Evolutionary conservation across 148 eudicot genomes (phyloP).

Genomic region (Nyssa sinensis): DNA sequence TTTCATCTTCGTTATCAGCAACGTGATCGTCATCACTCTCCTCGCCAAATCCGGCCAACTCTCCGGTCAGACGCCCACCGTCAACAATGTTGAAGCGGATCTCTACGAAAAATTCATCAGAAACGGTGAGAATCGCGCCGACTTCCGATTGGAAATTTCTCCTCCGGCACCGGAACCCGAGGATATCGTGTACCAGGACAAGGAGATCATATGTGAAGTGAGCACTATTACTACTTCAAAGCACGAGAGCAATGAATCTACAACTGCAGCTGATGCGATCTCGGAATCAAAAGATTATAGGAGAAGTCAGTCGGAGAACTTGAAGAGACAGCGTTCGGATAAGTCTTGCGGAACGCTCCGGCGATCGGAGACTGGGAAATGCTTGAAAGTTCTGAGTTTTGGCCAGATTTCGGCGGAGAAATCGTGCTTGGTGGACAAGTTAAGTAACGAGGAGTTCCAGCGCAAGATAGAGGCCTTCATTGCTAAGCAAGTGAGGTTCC

Average conservation of each 20-base stretch:
- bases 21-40: constrained; percentile 68
- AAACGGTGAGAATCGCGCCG: background rate
- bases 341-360: constrained; percentile 31
- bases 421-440: constrained; percentile 43
- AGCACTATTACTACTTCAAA: background rate
- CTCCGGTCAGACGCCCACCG: constrained; percentile 5
- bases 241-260: background rate
- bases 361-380: constrained; percentile 56
- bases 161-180: constrained; percentile 19
- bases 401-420: constrained; percentile 27
- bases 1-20: constrained; percentile 63
- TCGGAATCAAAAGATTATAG: constrained; percentile 16
- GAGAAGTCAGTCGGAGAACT: constrained; percentile 52
- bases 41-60: constrained; percentile 58
- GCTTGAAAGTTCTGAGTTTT: constrained; percentile 23
- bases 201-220: constrained; percentile 56
- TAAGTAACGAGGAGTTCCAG: constrained; percentile 81
- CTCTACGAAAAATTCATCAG: constrained; percentile 33
- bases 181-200: constrained; percentile 58
- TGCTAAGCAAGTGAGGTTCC: constrained; percentile 78
- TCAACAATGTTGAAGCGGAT: constrained; percentile 29
- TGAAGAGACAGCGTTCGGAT: constrained; percentile 11
- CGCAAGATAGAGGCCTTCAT: constrained; percentile 72
- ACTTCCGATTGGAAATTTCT: constrained; percentile 2
- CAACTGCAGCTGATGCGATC: background rate